Conservation (phyloP, 148 eudicot genomes). For the Amaranthus hypochondriacus region DNA sequence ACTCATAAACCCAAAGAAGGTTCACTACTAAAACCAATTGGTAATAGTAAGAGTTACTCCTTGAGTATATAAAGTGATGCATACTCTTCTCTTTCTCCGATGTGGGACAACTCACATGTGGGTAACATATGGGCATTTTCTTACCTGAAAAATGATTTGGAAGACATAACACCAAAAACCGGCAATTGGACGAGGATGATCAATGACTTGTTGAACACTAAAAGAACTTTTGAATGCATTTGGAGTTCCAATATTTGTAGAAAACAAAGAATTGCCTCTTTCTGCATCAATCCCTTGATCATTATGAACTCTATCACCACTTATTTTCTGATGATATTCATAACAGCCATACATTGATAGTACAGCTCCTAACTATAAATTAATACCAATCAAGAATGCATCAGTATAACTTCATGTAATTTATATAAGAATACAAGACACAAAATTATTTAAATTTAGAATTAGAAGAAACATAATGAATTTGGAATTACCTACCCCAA, state of each 20-base stretch:
- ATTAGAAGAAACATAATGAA: neutral
- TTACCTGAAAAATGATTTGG: conserved; percentile 79
- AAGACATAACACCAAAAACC: conserved; percentile 74
- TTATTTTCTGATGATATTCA: conserved; percentile 43
- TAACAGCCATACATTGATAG: conserved; percentile 75
- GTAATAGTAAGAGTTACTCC: too few species aligned
- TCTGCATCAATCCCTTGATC: conserved; percentile 41
- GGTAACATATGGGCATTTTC: too few species aligned
- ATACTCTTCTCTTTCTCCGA: too few species aligned
- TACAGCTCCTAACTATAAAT: conserved; percentile 60
- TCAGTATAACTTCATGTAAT: neutral
- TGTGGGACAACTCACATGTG: too few species aligned
- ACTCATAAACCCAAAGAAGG: too few species aligned
- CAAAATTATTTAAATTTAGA: neutral
- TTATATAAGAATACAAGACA: neutral
- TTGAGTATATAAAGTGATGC: too few species aligned
- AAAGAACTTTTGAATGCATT: conserved; percentile 24
- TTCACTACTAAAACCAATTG: too few species aligned
- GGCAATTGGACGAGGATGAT: conserved; percentile 38
- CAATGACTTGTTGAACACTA: conserved; percentile 24
- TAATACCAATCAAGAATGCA: conserved; percentile 5
- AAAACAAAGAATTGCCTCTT: conserved; percentile 31
- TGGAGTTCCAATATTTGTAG: conserved; percentile 18
- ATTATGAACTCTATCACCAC: conserved; percentile 35
- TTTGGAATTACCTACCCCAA: conserved; percentile 56